Conservation (phyloP, 768 basidiomycete species). For the Tephrocybe sp. region DNA sequence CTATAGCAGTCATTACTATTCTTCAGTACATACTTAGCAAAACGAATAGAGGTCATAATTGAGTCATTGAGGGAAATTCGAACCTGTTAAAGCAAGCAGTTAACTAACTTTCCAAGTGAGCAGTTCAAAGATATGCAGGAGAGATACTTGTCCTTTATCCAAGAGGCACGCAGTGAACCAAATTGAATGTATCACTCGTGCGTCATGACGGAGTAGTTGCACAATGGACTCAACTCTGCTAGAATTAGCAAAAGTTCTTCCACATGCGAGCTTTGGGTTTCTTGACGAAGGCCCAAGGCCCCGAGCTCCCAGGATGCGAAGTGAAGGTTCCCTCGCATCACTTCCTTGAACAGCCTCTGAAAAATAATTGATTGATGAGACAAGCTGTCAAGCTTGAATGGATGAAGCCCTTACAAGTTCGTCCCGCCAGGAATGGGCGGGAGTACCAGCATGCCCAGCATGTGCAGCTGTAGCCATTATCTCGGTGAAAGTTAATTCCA, state of each 20-base stretch:
- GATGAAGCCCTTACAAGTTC: slow-evolving; percentile 11
- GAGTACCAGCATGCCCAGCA: neutral
- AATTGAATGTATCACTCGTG: no score
- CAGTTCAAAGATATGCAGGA: no score
- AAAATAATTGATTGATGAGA: neutral
- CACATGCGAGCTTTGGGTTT: neutral
- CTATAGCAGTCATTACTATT: no score
- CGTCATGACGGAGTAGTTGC: slow-evolving; percentile 4
- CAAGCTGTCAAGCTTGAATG: neutral
- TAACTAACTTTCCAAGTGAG: no score
- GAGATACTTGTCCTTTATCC: no score
- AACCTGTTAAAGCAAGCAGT: no score
- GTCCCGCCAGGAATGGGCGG: neutral
- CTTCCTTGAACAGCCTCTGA: slow-evolving; percentile 11
- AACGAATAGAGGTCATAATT: neutral
- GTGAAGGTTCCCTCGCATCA: slow-evolving; percentile 4
- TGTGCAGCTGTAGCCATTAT: slow-evolving; percentile 9
- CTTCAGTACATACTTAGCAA: neutral
- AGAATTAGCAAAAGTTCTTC: slow-evolving; percentile 7
- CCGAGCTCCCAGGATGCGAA: slow-evolving; percentile 14
- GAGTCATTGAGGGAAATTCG: no score
- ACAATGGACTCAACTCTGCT: slow-evolving; percentile 14
- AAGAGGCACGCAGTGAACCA: no score
- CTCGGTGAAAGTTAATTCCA: slow-evolving; percentile 25
- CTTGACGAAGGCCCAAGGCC: slow-evolving; percentile 9